These are phyloP conservation scores for Aphanocladium album DNA, from an alignment of 2,329 filamentous ascomycete genomes.

Conservation along the genomic window DNA sequence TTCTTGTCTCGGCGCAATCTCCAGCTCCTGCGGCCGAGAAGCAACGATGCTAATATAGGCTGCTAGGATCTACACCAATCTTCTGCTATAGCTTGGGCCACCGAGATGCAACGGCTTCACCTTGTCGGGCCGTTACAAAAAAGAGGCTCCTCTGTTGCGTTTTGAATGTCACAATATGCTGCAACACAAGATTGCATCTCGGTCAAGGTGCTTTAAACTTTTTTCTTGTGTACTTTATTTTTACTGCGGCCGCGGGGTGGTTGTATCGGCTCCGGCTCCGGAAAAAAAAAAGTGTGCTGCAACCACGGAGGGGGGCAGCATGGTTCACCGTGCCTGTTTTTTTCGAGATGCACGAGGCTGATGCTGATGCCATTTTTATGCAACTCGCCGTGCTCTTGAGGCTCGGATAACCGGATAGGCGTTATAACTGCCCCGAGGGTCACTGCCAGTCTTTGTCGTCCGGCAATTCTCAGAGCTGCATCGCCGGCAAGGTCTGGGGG, in stretches of 20 bases:
- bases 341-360: not conserved
- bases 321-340: not conserved
- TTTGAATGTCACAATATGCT: not conserved
- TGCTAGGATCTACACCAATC: not conserved
- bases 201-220: not conserved
- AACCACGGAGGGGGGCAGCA: not conserved
- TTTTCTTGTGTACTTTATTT: not conserved
- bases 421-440: not conserved
- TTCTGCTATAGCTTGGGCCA: not conserved
- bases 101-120: not conserved
- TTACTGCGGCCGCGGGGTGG: not conserved
- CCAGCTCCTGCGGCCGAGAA: not conserved
- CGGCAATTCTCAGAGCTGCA: not conserved
- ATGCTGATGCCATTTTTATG: not conserved
- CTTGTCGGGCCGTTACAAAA: not conserved
- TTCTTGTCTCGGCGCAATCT: conserved; percentile 1
- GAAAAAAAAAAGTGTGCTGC: not conserved
- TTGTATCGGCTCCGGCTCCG: not conserved
- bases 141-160: not conserved
- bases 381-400: not conserved
- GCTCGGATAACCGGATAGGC: not conserved
- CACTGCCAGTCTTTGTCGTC: not conserved
- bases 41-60: not conserved
- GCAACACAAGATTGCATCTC: not conserved
- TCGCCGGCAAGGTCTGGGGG: not conserved